These are phyloP conservation scores for Lasiodiplodia gonubiensis DNA, from an alignment of 2,329 filamentous ascomycete genomes.

Conservation along the genomic window DNA sequence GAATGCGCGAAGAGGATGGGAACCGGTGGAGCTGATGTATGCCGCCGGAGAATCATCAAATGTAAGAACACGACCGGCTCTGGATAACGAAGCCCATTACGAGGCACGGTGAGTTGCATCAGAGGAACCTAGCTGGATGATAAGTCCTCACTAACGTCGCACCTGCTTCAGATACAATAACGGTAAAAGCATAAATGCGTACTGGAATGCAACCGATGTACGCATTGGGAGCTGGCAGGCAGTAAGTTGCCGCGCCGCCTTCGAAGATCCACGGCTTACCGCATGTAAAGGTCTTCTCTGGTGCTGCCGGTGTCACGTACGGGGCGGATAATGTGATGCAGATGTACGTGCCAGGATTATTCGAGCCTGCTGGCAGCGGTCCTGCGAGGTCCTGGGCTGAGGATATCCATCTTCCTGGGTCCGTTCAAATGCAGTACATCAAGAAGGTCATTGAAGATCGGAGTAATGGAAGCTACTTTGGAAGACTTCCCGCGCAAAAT, in stretches of 20 bases:
- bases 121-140: neutral
- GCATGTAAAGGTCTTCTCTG: neutral
- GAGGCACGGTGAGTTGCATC: neutral
- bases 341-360: neutral
- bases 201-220: conserved; percentile 4
- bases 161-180: neutral
- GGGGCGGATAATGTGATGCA: neutral
- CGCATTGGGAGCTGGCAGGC: neutral
- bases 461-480: neutral
- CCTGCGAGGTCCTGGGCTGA: neutral
- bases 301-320: neutral
- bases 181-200: neutral
- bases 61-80: neutral
- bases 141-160: neutral
- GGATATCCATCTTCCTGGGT: neutral
- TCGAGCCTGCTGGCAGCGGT: neutral
- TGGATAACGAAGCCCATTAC: neutral
- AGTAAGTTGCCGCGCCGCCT: neutral
- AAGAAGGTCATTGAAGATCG: neutral
- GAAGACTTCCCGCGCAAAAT: neutral
- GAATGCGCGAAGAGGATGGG: neutral
- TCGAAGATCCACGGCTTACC: neutral
- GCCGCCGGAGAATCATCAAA: neutral
- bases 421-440: neutral
- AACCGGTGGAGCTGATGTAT: neutral